A percentile compares a stretch with the other conserved stretches of the same genome.
Conservation (phyloP, 805 yeast species). For the Lipomyces anomalus region DNA sequence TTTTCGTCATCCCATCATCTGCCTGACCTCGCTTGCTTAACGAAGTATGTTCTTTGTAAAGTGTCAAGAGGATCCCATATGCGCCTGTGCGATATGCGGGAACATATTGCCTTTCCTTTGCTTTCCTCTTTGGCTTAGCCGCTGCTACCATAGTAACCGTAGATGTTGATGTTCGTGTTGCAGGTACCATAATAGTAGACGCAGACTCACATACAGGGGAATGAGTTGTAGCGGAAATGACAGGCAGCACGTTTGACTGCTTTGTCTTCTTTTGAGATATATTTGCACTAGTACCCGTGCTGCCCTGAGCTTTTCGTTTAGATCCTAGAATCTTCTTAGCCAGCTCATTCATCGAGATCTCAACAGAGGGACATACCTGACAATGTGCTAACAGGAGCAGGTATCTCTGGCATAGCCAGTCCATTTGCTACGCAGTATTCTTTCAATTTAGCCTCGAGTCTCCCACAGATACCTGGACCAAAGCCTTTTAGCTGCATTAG, state of each 20-base stretch:
- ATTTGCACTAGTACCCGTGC: no score
- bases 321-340: neutral
- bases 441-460: conserved; percentile 44
- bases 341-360: neutral
- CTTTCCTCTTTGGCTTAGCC: conserved; percentile 16
- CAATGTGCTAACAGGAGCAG: conserved; percentile 12
- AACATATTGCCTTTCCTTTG: conserved; percentile 44
- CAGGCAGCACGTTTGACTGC: neutral
- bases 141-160: no score
- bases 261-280: neutral
- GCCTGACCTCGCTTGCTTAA: conserved; percentile 18
- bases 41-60: conserved; percentile 32
- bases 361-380: no score
- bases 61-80: conserved; percentile 67
- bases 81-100: conserved; percentile 79
- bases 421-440: conserved; percentile 55
- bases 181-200: no score
- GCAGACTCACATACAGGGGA: neutral
- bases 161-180: no score
- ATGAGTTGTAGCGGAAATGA: neutral
- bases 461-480: conserved; percentile 62
- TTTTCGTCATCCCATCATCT: conserved; percentile 56
- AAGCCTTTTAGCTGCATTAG: conserved; percentile 56
- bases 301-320: neutral
- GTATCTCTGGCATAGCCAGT: conserved; percentile 40